Conservation (phyloP, 306 rosid genomes). For the Vigna radiata region DNA sequence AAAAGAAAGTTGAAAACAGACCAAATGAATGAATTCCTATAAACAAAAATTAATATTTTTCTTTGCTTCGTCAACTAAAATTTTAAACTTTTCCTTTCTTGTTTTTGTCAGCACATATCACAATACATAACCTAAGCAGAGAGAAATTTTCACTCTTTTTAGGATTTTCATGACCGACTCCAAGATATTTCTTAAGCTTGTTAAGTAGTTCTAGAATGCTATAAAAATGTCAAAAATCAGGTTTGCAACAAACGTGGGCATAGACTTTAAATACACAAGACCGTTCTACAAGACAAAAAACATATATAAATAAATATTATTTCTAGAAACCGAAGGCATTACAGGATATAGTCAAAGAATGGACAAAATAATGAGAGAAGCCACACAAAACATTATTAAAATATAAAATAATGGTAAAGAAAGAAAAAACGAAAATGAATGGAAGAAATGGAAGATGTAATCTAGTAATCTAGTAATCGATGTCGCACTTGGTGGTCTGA, state of each 20-base stretch:
- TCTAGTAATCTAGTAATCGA: constrained; percentile 41
- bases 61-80: too few relatives aligned
- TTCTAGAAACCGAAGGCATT: not conserved
- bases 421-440: not conserved
- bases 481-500: constrained; percentile 54
- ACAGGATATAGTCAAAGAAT: not conserved
- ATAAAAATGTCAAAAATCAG: not conserved
- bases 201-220: not conserved
- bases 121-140: not conserved
- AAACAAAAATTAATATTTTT: too few relatives aligned
- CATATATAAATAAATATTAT: not conserved
- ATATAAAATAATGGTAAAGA: not conserved
- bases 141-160: not conserved
- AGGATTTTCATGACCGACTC: not conserved
- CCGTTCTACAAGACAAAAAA: not conserved
- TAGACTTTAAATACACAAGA: not conserved
- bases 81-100: not conserved
- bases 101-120: not conserved
- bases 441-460: not conserved
- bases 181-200: not conserved
- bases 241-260: too few relatives aligned
- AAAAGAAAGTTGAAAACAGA: too few relatives aligned
- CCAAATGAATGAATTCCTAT: too few relatives aligned
- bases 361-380: constrained; percentile 10
- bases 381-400: not conserved